Evolutionary conservation across 352 stramenopile genomes (phyloP).

Genomic region (Globisporangium cylindrosporum): DNA sequence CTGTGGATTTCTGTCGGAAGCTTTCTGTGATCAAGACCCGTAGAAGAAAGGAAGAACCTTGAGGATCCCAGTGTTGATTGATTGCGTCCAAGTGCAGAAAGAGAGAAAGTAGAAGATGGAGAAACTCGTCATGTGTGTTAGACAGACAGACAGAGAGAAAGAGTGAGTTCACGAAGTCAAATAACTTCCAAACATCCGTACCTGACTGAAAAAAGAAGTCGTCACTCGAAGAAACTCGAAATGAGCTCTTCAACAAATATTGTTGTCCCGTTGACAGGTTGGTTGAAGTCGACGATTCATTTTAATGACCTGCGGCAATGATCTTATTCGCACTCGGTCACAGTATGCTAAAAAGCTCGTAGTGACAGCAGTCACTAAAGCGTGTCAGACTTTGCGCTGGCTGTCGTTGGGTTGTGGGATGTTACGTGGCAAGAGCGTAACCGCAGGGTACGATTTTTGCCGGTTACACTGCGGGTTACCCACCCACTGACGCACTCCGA

Average conservation of each 20-base stretch:
- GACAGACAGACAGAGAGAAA: background rate
- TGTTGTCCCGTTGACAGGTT: background rate
- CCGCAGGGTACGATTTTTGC: background rate
- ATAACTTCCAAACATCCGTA: background rate
- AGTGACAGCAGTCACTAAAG: background rate
- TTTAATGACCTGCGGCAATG: background rate
- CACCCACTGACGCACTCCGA: conserved; percentile 2
- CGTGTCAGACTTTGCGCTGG: background rate
- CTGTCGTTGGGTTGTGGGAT: background rate
- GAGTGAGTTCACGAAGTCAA: background rate
- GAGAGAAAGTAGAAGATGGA: conserved; percentile 4
- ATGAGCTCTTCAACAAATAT: background rate
- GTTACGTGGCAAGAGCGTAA: conserved; percentile 3
- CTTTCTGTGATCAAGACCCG: background rate
- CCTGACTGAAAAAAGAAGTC: background rate
- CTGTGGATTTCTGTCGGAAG: background rate
- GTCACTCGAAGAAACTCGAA: background rate
- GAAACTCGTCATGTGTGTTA: background rate
- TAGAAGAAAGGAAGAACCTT: background rate
- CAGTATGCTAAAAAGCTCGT: too few relatives aligned
- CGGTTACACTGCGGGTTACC: background rate
- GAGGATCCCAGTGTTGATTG: background rate
- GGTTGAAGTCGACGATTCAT: background rate
- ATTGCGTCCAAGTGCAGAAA: background rate
- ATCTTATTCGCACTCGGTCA: background rate